A percentile compares a stretch with the other conserved stretches of the same genome.
Evolutionary conservation across 2,329 filamentous ascomycete genomes (phyloP).

Genomic region (Apiospora malaysiana): DNA sequence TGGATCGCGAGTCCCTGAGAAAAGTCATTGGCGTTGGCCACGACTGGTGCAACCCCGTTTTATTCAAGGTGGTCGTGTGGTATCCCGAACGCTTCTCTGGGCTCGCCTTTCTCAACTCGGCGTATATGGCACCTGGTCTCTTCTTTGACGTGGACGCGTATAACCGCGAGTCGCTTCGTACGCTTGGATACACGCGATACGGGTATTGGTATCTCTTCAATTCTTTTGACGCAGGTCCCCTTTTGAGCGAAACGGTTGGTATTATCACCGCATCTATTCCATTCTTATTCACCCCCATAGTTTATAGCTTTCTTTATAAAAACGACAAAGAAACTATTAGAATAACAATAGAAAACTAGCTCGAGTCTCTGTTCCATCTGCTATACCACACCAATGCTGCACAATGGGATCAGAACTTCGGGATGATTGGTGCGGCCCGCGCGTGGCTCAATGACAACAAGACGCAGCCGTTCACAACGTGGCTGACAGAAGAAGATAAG

Average conservation of each 20-base stretch:
- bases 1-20: slow-evolving; percentile 34
- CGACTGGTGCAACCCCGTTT: slow-evolving; percentile 32
- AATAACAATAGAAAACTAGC: slow-evolving; percentile 3
- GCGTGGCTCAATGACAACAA: slow-evolving; percentile 24
- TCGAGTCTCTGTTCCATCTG: slow-evolving; percentile 24
- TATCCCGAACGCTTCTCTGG: slow-evolving; percentile 24
- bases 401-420: slow-evolving; percentile 24
- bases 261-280: background rate
- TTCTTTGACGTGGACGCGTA: background rate
- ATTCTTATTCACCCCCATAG: no score
- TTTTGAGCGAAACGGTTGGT: slow-evolving; percentile 22
- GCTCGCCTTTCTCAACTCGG: slow-evolving; percentile 28
- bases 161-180: background rate
- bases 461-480: slow-evolving; percentile 20
- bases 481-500: slow-evolving; percentile 22
- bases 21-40: slow-evolving; percentile 39
- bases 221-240: slow-evolving; percentile 13
- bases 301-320: no score
- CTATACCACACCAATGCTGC: slow-evolving; percentile 16
- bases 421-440: slow-evolving; percentile 22
- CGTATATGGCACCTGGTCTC: slow-evolving; percentile 22
- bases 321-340: background rate
- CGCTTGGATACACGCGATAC: slow-evolving; percentile 20
- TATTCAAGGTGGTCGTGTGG: slow-evolving; percentile 25
- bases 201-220: slow-evolving; percentile 28